Base-by-base conservation (phyloP, 805 yeast species). In the Zygoascus ofunaensis region DNA sequence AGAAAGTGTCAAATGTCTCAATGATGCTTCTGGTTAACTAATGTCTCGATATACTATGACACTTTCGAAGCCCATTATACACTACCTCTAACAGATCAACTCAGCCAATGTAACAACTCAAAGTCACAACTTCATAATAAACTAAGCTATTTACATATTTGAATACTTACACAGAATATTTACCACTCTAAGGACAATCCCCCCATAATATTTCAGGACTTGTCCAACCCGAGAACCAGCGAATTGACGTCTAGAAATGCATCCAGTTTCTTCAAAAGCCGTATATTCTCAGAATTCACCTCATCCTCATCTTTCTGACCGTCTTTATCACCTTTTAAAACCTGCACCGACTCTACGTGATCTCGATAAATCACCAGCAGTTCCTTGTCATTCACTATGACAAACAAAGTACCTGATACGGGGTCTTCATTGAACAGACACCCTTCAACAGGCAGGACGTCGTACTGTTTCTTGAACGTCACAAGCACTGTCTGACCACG, bases 361-460 rank as follows among this genome's bases (percentile, higher is more conserved):
- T 15, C n/a, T 12, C 32, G 12, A n/a, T 24, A 37, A 3, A 37
- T 17, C 21, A 26, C 33, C 32, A 37, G 10, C 41, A 37, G 10
- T 28, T 34, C 19, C 4, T 19, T 24, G 3, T 44, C 8, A 47
- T 43, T 7, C 32, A 44, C 35, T 26, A 26, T 26, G 21, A 47
- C 32, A 20, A 47, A 34, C 15, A 47, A 45, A 5, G 49, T 47
- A 22, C 43, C 46, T 8, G 44, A 34, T n/a, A 32, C 22, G 10
- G 50, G 50, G 20, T 47, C 50, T 12, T 44, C 34, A 24, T 47
- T 47, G 15, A 32, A 39, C 34, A 47, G 21, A 21, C 34, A 14
- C 4, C 50, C 50, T 28, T 47, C 49, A 4, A 44, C 26, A 12
- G 49, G 50, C 19, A 24, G 17, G 32, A n/a, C 12, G 12, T 36